Base-by-base conservation (phyloP, 805 yeast genomes). In the Myxozyma vanderwaltii region DNA sequence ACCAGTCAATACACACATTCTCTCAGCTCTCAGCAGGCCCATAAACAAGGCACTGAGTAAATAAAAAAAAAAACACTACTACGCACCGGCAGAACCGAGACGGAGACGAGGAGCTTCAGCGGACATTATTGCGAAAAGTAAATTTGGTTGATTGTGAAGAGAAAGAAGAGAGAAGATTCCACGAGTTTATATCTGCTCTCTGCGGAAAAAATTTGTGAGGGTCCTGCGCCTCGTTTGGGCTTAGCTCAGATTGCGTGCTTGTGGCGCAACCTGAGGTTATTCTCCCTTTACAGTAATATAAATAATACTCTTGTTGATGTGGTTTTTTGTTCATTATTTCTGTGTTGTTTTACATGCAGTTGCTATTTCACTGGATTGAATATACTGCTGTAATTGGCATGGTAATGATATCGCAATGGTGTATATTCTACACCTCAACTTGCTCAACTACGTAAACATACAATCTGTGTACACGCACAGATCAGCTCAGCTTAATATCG, bases 81-180 rank as follows among this genome's bases (percentile, higher is more conserved):
- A n/a, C n/a, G n/a, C 24, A 56, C 60, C 60, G 44, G 46, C 47
- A 33, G 62, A 58, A 58, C 62, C 62, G 46, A 58, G 62, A 40
- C 62, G 62, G 62, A 58, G 62, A 58, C 62, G 62, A 36, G 62
- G 62, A 35, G 62, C 57, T 58, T 58, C 62, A 43, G 62, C 51
- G 31, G 57, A 41, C 61, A 48, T 52, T 35, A 38, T 55, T 29
- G 15, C 12, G 51, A 41, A n/a, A 7, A 35, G 24, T 51, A 24
- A 19, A 41, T 24, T 4, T n/a, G 21, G 38, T 8, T 2, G 53
- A 6, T 38, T 31, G 24, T 13, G 49, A 43, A 17, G 29, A n/a
- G 23, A 44, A 36, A n/a, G 50, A 19, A 5, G 44, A 31, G 12
- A 15, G 19, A 29, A n/a, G n/a, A n/a, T n/a, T n/a, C n/a, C n/a